These are phyloP conservation scores for Knoxia roxburghii DNA, from an alignment of 257 asterid species.

Conservation along the genomic window DNA sequence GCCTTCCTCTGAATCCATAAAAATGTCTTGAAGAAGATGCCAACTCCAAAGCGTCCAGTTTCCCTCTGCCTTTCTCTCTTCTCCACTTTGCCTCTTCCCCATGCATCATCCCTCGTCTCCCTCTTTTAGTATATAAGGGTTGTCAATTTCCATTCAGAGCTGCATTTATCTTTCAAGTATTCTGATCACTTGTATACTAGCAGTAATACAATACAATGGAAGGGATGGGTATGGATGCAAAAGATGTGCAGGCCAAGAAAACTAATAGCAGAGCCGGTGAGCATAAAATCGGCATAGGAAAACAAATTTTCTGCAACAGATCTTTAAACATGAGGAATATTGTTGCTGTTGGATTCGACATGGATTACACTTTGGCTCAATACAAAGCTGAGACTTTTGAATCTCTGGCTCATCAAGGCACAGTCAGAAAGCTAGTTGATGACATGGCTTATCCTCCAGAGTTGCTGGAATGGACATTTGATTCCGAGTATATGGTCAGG, in stretches of 20 bases:
- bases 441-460: slow-evolving; percentile 84
- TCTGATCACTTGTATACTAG: slow-evolving; percentile 31
- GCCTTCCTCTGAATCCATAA: slow-evolving; percentile 2
- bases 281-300: slow-evolving; percentile 53
- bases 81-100: slow-evolving; percentile 12
- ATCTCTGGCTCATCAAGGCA: slow-evolving; percentile 84
- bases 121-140: slow-evolving; percentile 35
- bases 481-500: slow-evolving; percentile 96
- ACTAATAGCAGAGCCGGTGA: slow-evolving; percentile 44
- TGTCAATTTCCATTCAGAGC: slow-evolving; percentile 33
- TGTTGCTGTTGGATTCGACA: slow-evolving; percentile 94
- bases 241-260: slow-evolving; percentile 35
- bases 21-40: slow-evolving; percentile 65
- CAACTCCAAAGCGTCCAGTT: slow-evolving; percentile 42
- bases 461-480: slow-evolving; percentile 84
- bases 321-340: slow-evolving; percentile 84
- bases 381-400: slow-evolving; percentile 96
- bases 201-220: slow-evolving; percentile 51
- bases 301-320: slow-evolving; percentile 86
- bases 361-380: slow-evolving; percentile 96
- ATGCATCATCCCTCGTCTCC: slow-evolving; percentile 2
- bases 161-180: slow-evolving; percentile 22
- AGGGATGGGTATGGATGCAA: slow-evolving; percentile 26
- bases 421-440: slow-evolving; percentile 77
- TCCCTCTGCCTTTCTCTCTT: slow-evolving; percentile 37